A percentile compares a stretch with the other conserved stretches of the same genome.
Evolutionary conservation across 495 filamentous ascomycete genomes (phyloP).

Genomic region (Neurospora cerealis): DNA sequence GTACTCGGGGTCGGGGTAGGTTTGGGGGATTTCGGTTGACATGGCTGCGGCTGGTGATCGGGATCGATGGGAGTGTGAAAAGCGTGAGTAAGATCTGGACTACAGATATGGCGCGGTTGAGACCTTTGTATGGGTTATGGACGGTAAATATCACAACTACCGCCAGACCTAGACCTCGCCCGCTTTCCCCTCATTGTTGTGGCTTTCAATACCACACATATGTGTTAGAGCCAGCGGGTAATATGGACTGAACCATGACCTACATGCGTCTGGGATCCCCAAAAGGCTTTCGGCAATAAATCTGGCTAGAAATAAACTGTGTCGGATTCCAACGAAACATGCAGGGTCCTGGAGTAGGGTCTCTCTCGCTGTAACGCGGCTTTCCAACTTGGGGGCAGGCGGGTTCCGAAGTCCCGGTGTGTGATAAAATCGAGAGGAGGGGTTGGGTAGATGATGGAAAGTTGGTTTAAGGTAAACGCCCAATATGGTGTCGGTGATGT

Average conservation of each 20-base stretch:
- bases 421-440: not conserved
- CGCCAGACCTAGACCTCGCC: not conserved
- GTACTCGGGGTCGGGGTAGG: constrained; percentile 18
- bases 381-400: not conserved
- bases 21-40: constrained; percentile 10
- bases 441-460: not conserved
- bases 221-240: not conserved
- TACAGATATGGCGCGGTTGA: not conserved
- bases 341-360: not conserved
- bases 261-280: not conserved
- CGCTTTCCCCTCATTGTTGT: not conserved
- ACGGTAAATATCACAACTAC: not conserved
- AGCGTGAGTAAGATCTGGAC: not conserved
- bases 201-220: not conserved
- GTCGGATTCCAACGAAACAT: not conserved
- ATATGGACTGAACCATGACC: not conserved
- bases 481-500: not conserved
- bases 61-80: not conserved
- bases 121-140: not conserved
- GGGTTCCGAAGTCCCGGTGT: not conserved
- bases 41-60: not conserved
- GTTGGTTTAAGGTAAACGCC: not conserved
- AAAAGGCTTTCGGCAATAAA: not conserved
- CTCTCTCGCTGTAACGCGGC: not conserved
- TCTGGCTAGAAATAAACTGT: not conserved